Evolutionary conservation across 2,329 filamentous ascomycete genomes (phyloP), one percentile per base, ranked within the genome.

Genomic region (Didymella glomerata): DNA sequence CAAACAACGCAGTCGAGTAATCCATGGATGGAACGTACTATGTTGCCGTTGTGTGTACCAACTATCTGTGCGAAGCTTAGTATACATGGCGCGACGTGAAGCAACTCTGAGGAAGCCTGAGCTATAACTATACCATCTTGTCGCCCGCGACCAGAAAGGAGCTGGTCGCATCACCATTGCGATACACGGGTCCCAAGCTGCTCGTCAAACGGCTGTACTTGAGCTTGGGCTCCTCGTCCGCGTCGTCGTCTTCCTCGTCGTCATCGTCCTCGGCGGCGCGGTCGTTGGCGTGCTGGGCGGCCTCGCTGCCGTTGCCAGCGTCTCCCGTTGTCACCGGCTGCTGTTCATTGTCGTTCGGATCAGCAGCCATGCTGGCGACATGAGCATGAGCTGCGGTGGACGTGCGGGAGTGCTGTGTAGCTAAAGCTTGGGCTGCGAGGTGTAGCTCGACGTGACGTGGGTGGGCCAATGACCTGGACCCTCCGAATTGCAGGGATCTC

Each of bases 31-130:
- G 27, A n/a, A 80, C 90, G 82, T 84, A 96, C 92, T 71, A 98
- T 94, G 72, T 95, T 97, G 70, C 95, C 95, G 79, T 96, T 97
- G 77, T 99, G 94, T 30, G 95, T 97, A 66, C 94, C 95, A 68
- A 96, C 83, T 63, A 97, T 90, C 91, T 94, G 78, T 48, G 65
- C 59, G 65, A 46, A 62, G 52, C 63, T 77, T 63, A 71, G 60
- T 60, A 66, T 68, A 78, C 67, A 81, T 65, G 91, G 92, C 69
- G 93, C 82, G 66, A 96, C 88, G 87, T 91, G 76, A 40, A 66
- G 54, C 28, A 64, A 48, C 60, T 63, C 51, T 34, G 13, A 10
- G 42, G 11, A 14, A 40, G 48, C 47, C 40, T 7, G 27, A 60
- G 55, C 61, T 65, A 61, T 61, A 58, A 51, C 56, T 82, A 70